Evolutionary conservation across 2,329 filamentous ascomycete species (phyloP).

Genomic region (Aspergillus sp.): DNA sequence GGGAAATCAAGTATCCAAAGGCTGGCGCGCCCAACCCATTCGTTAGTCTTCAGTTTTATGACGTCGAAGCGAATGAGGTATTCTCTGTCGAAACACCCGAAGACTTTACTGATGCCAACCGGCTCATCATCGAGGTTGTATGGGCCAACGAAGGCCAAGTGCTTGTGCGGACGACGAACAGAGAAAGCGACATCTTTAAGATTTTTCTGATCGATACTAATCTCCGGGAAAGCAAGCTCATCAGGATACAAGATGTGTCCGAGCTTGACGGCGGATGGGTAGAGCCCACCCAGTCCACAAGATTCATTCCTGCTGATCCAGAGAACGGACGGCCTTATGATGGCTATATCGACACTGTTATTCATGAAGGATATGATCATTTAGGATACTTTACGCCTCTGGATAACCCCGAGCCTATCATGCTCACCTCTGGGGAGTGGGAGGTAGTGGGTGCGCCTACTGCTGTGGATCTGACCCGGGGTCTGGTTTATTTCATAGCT

Average conservation of each 20-base stretch:
- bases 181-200: slow-evolving; percentile 87
- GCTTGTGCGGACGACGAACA: slow-evolving; percentile 87
- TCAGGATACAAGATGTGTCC: slow-evolving; percentile 76
- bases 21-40: slow-evolving; percentile 90
- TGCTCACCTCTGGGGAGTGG: slow-evolving; percentile 88
- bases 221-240: slow-evolving; percentile 70
- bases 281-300: slow-evolving; percentile 84
- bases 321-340: slow-evolving; percentile 73
- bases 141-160: slow-evolving; percentile 83
- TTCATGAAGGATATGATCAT: slow-evolving; percentile 85
- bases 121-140: slow-evolving; percentile 87
- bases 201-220: slow-evolving; percentile 81
- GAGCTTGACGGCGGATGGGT: slow-evolving; percentile 96
- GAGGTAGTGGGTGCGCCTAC: slow-evolving; percentile 86
- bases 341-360: slow-evolving; percentile 89
- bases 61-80: slow-evolving; percentile 71
- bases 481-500: slow-evolving; percentile 85
- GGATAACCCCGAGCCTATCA: slow-evolving; percentile 75
- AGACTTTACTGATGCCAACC: slow-evolving; percentile 76
- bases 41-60: slow-evolving; percentile 86
- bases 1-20: slow-evolving; percentile 95
- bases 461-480: slow-evolving; percentile 78
- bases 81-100: slow-evolving; percentile 77
- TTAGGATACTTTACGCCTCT: slow-evolving; percentile 90
- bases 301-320: slow-evolving; percentile 81